Conservation (phyloP, 768 basidiomycete species). For the Boletus rubescentipes region DNA sequence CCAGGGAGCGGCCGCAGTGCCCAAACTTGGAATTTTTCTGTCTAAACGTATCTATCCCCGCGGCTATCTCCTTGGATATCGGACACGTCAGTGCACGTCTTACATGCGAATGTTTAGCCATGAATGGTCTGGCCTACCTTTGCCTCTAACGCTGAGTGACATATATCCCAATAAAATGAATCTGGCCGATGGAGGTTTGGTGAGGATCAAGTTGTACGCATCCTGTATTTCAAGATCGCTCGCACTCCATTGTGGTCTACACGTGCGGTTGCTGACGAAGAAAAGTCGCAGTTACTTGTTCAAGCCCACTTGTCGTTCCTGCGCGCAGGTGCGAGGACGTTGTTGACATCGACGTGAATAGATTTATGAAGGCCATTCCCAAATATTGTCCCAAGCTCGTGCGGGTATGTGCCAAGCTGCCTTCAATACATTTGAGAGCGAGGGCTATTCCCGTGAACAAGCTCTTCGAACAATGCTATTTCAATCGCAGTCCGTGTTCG, state of each 20-base stretch:
- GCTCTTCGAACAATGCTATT: constrained; percentile 48
- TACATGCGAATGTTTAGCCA: too few relatives aligned
- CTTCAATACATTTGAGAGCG: constrained; percentile 48
- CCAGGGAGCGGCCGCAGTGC: too few relatives aligned
- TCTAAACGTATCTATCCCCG: too few relatives aligned
- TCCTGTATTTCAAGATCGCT: constrained; percentile 46
- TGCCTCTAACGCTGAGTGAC: constrained; percentile 2
- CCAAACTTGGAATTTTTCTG: too few relatives aligned
- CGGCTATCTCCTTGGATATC: too few relatives aligned
- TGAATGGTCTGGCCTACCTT: too few relatives aligned
- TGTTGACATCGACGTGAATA: constrained; percentile 67
- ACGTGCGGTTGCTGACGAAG: constrained; percentile 52
- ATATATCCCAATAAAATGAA: constrained; percentile 18
- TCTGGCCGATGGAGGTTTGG: constrained; percentile 34
- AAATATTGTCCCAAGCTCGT: neutral
- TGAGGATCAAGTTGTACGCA: constrained; percentile 20
- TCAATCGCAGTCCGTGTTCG: constrained; percentile 50
- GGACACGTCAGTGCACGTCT: too few relatives aligned
- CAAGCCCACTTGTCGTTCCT: constrained; percentile 62
- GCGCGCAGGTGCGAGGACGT: constrained; percentile 60
- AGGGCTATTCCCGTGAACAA: constrained; percentile 46
- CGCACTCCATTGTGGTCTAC: constrained; percentile 72
- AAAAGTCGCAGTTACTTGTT: constrained; percentile 44
- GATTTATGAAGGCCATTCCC: neutral
- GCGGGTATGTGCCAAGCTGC: constrained; percentile 64